Evolutionary conservation across 208 protist species (phyloP).

Genomic region (Trypanosoma rangeli): DNA sequence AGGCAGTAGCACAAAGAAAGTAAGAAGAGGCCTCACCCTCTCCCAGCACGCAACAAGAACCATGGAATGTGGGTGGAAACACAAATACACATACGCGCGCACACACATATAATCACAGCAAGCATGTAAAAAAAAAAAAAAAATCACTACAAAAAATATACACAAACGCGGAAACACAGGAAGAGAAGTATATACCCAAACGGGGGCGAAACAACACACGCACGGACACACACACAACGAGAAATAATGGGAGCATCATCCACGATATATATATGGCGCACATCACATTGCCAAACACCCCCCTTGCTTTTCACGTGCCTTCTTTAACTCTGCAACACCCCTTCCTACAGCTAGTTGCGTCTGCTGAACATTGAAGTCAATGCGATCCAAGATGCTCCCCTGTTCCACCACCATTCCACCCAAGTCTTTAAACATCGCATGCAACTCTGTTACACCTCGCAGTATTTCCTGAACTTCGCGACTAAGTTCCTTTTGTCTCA

Average conservation of each 20-base stretch:
- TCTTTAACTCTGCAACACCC: conserved; percentile 73
- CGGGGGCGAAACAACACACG: not conserved
- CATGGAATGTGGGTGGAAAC: not conserved
- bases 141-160: conserved; percentile 6
- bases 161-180: not conserved
- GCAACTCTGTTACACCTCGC: conserved; percentile 81
- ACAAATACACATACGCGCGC: not conserved
- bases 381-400: conserved; percentile 89
- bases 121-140: not conserved
- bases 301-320: conserved; percentile 76
- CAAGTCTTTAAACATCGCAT: conserved; percentile 85
- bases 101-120: conserved; percentile 13
- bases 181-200: not conserved
- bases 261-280: conserved; percentile 16
- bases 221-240: not conserved
- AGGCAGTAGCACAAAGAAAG: conserved; percentile 6
- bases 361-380: conserved; percentile 91
- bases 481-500: conserved; percentile 50
- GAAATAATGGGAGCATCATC: conserved; percentile 11
- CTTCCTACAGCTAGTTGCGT: conserved; percentile 45
- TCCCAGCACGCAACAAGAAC: not conserved
- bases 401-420: conserved; percentile 80
- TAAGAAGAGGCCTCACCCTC: not conserved
- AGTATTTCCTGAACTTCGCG: conserved; percentile 83
- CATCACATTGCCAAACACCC: conserved; percentile 58